Conservation (phyloP, 345 rosid species). For the Dipteronia dyeriana region DNA sequence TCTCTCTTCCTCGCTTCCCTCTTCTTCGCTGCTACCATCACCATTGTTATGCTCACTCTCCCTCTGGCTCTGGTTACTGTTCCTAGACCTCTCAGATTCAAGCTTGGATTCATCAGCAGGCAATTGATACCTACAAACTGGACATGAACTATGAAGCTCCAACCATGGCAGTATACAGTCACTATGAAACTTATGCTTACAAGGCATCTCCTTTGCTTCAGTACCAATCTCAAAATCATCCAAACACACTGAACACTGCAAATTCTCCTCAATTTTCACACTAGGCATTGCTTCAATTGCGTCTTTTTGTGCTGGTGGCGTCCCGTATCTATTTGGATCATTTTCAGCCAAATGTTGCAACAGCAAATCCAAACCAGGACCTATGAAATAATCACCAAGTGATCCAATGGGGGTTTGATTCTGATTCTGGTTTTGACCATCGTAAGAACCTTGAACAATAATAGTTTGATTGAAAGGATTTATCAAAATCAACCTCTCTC, state of each 20-base stretch:
- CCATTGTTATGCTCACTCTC: slow-evolving; percentile 27
- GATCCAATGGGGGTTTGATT: slow-evolving; percentile 49
- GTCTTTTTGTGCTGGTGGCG: slow-evolving; percentile 81
- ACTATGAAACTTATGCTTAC: slow-evolving; percentile 81
- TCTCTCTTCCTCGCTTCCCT: slow-evolving; percentile 52
- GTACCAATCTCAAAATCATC: slow-evolving; percentile 71
- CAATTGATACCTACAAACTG: slow-evolving; percentile 78
- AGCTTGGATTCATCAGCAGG: slow-evolving; percentile 71
- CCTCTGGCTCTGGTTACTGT: slow-evolving; percentile 29
- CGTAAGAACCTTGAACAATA: slow-evolving; percentile 54
- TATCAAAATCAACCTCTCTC: slow-evolving; percentile 50
- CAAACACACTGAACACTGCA: slow-evolving; percentile 82
- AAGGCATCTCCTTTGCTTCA: slow-evolving; percentile 84
- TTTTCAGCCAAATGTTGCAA: slow-evolving; percentile 82
- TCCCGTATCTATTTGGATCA: slow-evolving; percentile 73
- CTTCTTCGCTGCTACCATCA: slow-evolving; percentile 28
- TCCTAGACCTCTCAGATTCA: slow-evolving; percentile 44
- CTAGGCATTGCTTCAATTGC: slow-evolving; percentile 61
- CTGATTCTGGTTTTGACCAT: slow-evolving; percentile 41
- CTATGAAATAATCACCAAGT: slow-evolving; percentile 74
- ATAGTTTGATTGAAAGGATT: slow-evolving; percentile 65
- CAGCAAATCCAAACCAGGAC: slow-evolving; percentile 77
- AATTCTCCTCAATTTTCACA: slow-evolving; percentile 47
- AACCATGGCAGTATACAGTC: slow-evolving; percentile 85
- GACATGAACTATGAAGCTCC: slow-evolving; percentile 92